A percentile compares a stretch with the other conserved stretches of the same genome.
phyloP scores from a whole-genome alignment of 352 stramenopile species.

The Phytophthora tubulina region DNA sequence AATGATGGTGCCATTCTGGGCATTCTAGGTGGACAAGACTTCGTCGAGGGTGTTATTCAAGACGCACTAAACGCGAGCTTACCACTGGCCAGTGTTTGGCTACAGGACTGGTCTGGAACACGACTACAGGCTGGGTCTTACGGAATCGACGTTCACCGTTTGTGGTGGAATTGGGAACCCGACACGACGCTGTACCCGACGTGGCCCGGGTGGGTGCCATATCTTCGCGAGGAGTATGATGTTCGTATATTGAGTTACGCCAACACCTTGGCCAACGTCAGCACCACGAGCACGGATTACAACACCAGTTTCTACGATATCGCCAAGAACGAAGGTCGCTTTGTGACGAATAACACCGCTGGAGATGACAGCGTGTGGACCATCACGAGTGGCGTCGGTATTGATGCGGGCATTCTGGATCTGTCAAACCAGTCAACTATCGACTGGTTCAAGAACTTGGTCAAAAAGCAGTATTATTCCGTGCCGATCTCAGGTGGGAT shows the following conservation, averaged over 20 bases:
- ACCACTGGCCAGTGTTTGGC: slow-evolving; percentile 32
- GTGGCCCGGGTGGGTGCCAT: slow-evolving; percentile 34
- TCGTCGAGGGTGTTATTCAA: slow-evolving; percentile 33
- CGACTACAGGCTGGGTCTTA: slow-evolving; percentile 30
- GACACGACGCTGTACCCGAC: slow-evolving; percentile 36
- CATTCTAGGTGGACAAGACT: slow-evolving; percentile 38
- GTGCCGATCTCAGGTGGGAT: slow-evolving; percentile 40
- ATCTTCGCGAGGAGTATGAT: slow-evolving; percentile 15
- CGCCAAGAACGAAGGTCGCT: slow-evolving; percentile 9
- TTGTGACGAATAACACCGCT: slow-evolving; percentile 26
- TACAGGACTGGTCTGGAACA: slow-evolving; percentile 36
- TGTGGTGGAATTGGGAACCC: slow-evolving; percentile 42
- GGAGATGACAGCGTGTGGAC: slow-evolving; percentile 30
- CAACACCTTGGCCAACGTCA: slow-evolving; percentile 37
- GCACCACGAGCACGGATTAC: slow-evolving; percentile 34
- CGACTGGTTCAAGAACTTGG: slow-evolving; percentile 37
- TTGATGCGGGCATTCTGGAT: slow-evolving; percentile 34
- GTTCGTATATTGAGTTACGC: slow-evolving; percentile 31
- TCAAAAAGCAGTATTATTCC: slow-evolving; percentile 39
- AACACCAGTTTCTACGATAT: slow-evolving; percentile 29
- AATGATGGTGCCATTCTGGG: slow-evolving; percentile 34
- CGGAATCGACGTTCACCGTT: slow-evolving; percentile 22
- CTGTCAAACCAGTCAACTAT: slow-evolving; percentile 37
- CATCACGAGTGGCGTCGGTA: slow-evolving; percentile 32
- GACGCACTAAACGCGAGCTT: slow-evolving; percentile 29